These are phyloP conservation scores for Vitis hybrid DNA, from an alignment of 177 flowering plant genomes.

Conservation along the genomic window DNA sequence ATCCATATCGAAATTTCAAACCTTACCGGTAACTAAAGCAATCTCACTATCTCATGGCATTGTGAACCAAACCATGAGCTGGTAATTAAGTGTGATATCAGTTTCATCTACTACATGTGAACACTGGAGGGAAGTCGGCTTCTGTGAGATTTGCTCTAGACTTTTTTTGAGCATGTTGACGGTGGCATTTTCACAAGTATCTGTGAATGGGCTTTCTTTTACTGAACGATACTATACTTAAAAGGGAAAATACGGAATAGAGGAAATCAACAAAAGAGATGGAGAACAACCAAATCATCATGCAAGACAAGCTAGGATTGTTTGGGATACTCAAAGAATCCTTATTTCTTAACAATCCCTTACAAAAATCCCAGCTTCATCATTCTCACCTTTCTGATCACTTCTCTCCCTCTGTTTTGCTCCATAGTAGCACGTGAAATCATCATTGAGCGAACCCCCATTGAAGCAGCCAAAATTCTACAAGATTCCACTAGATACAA, in stretches of 20 bases:
- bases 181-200: too few relatives aligned
- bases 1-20: too few relatives aligned
- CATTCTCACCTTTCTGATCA: conserved; percentile 12
- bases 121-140: background rate
- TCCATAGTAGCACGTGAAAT: background rate
- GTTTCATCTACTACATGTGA: too few relatives aligned
- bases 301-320: conserved; percentile 9
- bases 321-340: conserved; percentile 12
- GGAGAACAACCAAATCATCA: background rate
- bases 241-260: background rate
- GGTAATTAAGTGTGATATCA: too few relatives aligned
- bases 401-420: conserved; percentile 10
- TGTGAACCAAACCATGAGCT: too few relatives aligned
- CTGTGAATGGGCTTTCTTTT: background rate
- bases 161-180: too few relatives aligned
- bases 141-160: background rate
- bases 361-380: conserved; percentile 12
- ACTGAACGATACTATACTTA: too few relatives aligned
- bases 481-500: background rate
- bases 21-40: too few relatives aligned
- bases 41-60: accelerated
- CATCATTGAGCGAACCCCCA: conserved; percentile 7
- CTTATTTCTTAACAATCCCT: conserved; percentile 5
- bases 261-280: background rate
- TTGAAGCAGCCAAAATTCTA: background rate